Evolutionary conservation across 139 green algal genomes (phyloP), one percentile per base, ranked within the genome.

Genomic region (Medakamo hakoo): DNA sequence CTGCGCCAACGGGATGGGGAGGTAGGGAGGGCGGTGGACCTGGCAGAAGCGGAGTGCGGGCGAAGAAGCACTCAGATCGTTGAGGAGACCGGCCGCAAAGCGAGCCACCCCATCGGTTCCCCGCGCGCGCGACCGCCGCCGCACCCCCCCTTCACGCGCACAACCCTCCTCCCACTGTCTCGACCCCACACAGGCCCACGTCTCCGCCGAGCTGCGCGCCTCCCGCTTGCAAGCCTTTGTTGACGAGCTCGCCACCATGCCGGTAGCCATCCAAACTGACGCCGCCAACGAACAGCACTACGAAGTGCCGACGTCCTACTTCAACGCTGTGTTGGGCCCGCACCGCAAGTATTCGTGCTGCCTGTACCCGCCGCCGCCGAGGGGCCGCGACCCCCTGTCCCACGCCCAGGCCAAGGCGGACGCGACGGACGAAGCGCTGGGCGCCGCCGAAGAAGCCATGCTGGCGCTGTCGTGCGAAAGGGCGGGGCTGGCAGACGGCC

Each of bases 261-360:
- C 86, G 0, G 73, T 97, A 4, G 91, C 91, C 0, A 68, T 93
- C 14, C 76, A 94, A 63, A 95, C 87, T 0, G 67, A 60, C 2
- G 79, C 80, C 21, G 90, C 91, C 29, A 97, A 97, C 62, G 83
- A 94, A 65, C 86, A 95, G 68, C 88, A 94, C 73, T 95, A 95
- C 59, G 86, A 93, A 78, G 76, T 99, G 18, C 92, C 92, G 1
- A 96, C 92, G 25, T 82, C 89, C 55, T 98, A 96, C 73, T 98
- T 91, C 71, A 60, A 87, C n/a, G 68, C 82, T 1, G 80, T 74
- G 29, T 78, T 99, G 56, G 92, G 92, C 31, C 76, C 72, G 61
- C 71, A 88, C 62, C 73, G 91, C 30, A 99, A 99, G 79, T 96
- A 98, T 83, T 88, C 72, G 63, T 84, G 75, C 80, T 94, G 92